A percentile compares a stretch with the other conserved stretches of the same genome.
These are phyloP conservation scores for Ulota crispa DNA, from an alignment of 225 moss, liverwort and hornwort genomes.

Conservation along the genomic window DNA sequence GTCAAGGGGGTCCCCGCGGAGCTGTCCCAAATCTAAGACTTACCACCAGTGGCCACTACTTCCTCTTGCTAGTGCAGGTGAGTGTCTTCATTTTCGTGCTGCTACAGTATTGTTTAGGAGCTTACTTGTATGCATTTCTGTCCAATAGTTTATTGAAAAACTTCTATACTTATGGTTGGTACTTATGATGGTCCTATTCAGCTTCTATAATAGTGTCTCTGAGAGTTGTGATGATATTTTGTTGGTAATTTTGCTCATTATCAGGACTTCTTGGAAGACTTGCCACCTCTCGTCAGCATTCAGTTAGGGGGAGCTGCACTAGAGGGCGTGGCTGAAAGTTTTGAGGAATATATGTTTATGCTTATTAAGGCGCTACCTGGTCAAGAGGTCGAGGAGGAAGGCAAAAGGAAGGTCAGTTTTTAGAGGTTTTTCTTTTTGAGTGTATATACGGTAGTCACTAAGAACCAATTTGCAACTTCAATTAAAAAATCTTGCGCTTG, in stretches of 20 bases:
- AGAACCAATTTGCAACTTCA: neutral
- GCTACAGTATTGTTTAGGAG: neutral
- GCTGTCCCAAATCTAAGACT: slow-evolving; percentile 50
- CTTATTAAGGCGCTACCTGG: slow-evolving; percentile 80
- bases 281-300: slow-evolving; percentile 74
- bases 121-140: slow-evolving; percentile 19
- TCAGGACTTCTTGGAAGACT: slow-evolving; percentile 90
- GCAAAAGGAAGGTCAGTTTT: slow-evolving; percentile 55
- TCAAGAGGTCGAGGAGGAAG: slow-evolving; percentile 71
- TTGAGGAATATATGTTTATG: slow-evolving; percentile 70
- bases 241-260: slow-evolving; percentile 8
- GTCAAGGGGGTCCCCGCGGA: slow-evolving; percentile 50
- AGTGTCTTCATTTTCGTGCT: slow-evolving; percentile 6
- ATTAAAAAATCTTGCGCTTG: neutral
- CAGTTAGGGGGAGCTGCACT: slow-evolving; percentile 78
- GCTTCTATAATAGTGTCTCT: neutral
- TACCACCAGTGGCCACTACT: slow-evolving; percentile 79
- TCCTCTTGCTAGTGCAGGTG: slow-evolving; percentile 78
- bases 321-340: slow-evolving; percentile 66
- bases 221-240: slow-evolving; percentile 6
- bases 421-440: neutral
- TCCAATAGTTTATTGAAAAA: neutral
- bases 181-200: slow-evolving; percentile 11
- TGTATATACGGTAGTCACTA: neutral
- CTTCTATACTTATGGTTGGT: neutral